Evolutionary conservation across 2,329 filamentous ascomycete species (phyloP).

Genomic region (Venturia asperata): DNA sequence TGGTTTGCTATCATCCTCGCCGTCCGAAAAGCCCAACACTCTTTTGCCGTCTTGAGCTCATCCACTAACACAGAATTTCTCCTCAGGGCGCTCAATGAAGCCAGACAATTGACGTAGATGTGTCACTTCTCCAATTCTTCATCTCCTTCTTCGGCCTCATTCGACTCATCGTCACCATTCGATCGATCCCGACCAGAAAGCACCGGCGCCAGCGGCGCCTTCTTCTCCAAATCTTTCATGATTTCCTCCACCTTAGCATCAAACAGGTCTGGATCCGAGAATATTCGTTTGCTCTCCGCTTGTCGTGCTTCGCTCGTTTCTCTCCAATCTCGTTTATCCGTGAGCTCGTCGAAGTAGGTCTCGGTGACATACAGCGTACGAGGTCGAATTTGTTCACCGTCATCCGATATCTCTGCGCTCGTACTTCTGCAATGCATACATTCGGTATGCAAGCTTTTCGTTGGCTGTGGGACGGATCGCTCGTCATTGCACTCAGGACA

Average conservation of each 20-base stretch:
- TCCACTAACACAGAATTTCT: too few relatives aligned
- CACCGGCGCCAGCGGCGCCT: too few relatives aligned
- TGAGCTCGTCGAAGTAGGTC: neutral
- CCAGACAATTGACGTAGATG: too few relatives aligned
- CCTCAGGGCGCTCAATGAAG: too few relatives aligned
- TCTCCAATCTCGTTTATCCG: neutral
- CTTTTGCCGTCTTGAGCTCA: too few relatives aligned
- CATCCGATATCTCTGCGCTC: neutral
- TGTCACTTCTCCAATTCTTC: too few relatives aligned
- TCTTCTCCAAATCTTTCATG: neutral
- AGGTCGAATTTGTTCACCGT: neutral
- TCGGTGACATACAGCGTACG: neutral
- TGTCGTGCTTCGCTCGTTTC: neutral
- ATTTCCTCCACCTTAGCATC: conserved; percentile 5
- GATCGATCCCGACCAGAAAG: too few relatives aligned
- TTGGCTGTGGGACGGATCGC: neutral
- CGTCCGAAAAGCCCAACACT: too few relatives aligned
- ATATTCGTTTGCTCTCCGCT: neutral
- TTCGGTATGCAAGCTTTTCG: neutral
- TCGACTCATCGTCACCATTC: too few relatives aligned
- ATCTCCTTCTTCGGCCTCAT: too few relatives aligned
- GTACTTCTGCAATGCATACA: neutral
- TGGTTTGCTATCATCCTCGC: too few relatives aligned
- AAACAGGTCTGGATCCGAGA: neutral
- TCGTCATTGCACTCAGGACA: neutral